Conservation (phyloP, 176 grass and related monocot genomes). For the Zea luxurians region DNA sequence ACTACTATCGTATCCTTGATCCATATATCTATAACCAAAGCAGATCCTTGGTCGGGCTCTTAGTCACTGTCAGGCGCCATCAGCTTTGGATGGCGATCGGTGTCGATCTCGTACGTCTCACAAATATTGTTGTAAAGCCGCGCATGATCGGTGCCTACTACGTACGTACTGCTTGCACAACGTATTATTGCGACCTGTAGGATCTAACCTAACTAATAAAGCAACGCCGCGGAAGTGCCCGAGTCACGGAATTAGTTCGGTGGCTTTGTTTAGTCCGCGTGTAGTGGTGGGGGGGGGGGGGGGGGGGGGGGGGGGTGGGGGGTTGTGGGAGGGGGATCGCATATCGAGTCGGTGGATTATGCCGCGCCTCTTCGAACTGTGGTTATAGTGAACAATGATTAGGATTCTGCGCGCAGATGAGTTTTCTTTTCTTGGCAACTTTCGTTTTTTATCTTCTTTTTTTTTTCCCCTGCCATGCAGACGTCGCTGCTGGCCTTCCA, state of each 20-base stretch:
- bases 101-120: neutral
- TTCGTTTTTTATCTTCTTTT: slow-evolving; percentile 4
- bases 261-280: too few relatives aligned
- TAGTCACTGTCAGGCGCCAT: neutral
- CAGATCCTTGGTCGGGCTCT: neutral
- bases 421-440: neutral
- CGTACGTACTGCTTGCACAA: neutral
- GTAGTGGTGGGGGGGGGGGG: too few relatives aligned
- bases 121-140: neutral
- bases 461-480: slow-evolving; percentile 1
- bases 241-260: slow-evolving; percentile 31
- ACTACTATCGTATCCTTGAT: neutral
- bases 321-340: too few relatives aligned
- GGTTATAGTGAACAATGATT: slow-evolving; percentile 18
- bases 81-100: neutral
- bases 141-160: neutral
- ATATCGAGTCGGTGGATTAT: slow-evolving; percentile 17
- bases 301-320: too few relatives aligned
- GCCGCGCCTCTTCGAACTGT: too few relatives aligned
- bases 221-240: neutral
- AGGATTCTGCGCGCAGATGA: slow-evolving; percentile 1
- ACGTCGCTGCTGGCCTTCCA: neutral
- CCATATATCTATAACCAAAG: neutral
- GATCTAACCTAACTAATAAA: slow-evolving; percentile 27
- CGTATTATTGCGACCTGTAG: slow-evolving; percentile 28